Base-by-base conservation (phyloP, 805 yeast genomes). In the Teunomyces lycoperdinae region DNA sequence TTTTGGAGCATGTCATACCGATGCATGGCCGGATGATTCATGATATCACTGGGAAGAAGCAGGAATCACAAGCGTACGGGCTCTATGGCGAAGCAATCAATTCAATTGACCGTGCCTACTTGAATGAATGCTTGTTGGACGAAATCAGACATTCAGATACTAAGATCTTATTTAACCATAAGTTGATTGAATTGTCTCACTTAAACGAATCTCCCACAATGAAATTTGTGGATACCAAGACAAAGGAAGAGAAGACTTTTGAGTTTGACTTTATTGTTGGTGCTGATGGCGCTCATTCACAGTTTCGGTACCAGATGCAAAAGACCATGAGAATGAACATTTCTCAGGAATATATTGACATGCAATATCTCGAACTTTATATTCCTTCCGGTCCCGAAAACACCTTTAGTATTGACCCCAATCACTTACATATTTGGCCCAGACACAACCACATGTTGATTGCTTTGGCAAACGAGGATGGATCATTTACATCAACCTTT, bases 341-440 rank as follows among this genome's bases (percentile, higher is more conserved):
- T 55, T 59, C 73, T 11, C 96, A 89, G 64, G 83, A 86, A 58
- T 90, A 85, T 62, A 85, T 91, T 51, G 94, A 88, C 60, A 84
- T 85, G 74, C 84, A 87, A 57, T 91, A 91, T 61, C 61, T 91
- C 54, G 97, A 91, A 63, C 72, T 91, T 44, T 79, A 78, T 53
- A 85, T 91, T 39, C 90, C 95, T 8, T 77, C 89, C 0, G 54
- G 44, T 4, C 33, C 50, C 4, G 66, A 4, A 55, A 50, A 17
- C 14, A 58, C 70, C 17, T 87, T 82, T 57, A 67, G 71, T 13
- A 70, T 87, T 17, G 80, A 83, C 54, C 84, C 90, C 6, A 82
- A 88, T 66, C 89, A 88, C 62, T 74, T 91, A 44, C 97, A 91
- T 59, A 88, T 91, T 41, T 91, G 97, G 97, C 97, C 97, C 3